Percentiles rank a stretch among this genome's conserved stretches.
Conservation (phyloP, 139 green algal genomes). For the Closterium sp. region DNA sequence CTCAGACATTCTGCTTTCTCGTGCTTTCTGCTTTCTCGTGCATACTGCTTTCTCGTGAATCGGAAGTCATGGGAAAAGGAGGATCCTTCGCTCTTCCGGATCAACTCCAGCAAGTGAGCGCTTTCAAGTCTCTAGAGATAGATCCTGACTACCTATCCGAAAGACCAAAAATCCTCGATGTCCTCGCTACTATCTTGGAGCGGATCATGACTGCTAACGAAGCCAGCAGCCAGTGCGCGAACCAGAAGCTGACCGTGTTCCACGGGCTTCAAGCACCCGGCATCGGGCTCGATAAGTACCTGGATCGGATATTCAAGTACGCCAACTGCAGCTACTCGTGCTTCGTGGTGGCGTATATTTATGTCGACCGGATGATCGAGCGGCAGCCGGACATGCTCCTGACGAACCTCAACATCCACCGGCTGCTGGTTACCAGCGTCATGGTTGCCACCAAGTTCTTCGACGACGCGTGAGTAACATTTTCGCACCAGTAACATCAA, state of each 20-base stretch:
- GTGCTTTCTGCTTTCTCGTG: neutral
- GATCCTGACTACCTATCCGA: neutral
- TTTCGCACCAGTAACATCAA: neutral
- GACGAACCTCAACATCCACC: slow-evolving; percentile 66
- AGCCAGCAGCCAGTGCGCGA: neutral
- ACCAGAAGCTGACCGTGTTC: slow-evolving; percentile 58
- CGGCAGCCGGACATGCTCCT: slow-evolving; percentile 53
- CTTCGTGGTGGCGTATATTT: slow-evolving; percentile 68
- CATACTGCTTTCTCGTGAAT: neutral
- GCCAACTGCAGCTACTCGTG: slow-evolving; percentile 72
- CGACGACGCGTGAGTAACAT: slow-evolving; percentile 63
- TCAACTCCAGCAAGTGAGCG: neutral
- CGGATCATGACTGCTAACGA: slow-evolving; percentile 35
- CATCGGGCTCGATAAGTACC: slow-evolving; percentile 69
- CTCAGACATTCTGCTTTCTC: neutral
- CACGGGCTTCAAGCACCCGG: slow-evolving; percentile 64
- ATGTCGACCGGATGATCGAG: slow-evolving; percentile 64
- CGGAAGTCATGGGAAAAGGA: neutral
- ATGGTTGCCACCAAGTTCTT: slow-evolving; percentile 76
- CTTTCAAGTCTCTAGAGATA: neutral
- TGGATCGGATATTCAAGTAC: slow-evolving; percentile 72
- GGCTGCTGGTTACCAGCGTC: slow-evolving; percentile 67
- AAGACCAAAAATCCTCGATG: slow-evolving; percentile 17
- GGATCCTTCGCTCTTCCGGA: neutral
- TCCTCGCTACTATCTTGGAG: slow-evolving; percentile 41